These are phyloP conservation scores for Collybia sp. DNA, from an alignment of 768 basidiomycete species.

Conservation along the genomic window DNA sequence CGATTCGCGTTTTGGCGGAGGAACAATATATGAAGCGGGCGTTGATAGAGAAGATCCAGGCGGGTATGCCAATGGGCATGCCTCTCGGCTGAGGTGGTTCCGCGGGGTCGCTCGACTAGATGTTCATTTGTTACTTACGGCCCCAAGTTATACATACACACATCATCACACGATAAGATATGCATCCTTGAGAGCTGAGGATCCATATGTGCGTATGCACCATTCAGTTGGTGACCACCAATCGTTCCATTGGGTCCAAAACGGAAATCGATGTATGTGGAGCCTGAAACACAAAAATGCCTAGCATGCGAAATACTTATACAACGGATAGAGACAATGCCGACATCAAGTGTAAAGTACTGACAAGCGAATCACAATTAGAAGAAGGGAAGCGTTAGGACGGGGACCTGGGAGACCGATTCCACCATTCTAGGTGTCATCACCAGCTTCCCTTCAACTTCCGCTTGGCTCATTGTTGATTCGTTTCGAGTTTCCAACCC, in stretches of 20 bases:
- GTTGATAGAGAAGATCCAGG: constrained; percentile 85
- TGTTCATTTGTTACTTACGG: constrained; percentile 22
- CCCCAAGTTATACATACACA: neutral
- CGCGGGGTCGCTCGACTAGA: neutral
- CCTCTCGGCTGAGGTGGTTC: constrained; percentile 15
- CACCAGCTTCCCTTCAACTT: constrained; percentile 2
- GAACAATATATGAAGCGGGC: constrained; percentile 98
- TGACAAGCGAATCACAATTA: neutral
- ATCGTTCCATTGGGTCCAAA: too few species aligned
- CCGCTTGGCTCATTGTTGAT: constrained; percentile 6
- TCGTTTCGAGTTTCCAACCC: constrained; percentile 61
- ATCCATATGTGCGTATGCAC: too few species aligned
- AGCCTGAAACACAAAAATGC: too few species aligned
- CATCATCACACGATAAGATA: too few species aligned
- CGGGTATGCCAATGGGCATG: constrained; percentile 48
- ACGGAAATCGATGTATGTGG: too few species aligned
- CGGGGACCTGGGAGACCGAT: too few species aligned
- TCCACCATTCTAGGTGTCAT: neutral
- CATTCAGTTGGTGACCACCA: too few species aligned
- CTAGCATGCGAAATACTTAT: too few species aligned
- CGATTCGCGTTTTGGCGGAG: constrained; percentile 82
- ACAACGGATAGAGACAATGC: too few species aligned
- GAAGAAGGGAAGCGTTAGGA: too few species aligned
- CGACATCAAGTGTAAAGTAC: neutral
- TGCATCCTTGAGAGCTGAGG: too few species aligned